These are phyloP conservation scores for Colletotrichum gigasporum DNA, from an alignment of 2,329 filamentous ascomycete genomes.

Conservation along the genomic window DNA sequence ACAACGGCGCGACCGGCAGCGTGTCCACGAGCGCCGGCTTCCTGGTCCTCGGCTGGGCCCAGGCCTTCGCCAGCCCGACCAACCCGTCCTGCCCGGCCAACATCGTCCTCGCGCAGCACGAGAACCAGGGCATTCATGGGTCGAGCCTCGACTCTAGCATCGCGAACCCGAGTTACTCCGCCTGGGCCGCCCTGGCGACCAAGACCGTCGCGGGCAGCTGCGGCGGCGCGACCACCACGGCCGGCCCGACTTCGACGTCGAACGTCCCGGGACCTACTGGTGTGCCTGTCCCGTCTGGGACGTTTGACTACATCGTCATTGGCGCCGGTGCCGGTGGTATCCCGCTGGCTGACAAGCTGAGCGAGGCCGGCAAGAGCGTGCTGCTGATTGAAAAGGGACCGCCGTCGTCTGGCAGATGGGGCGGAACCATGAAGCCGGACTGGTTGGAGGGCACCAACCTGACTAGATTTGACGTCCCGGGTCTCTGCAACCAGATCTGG, in stretches of 20 bases:
- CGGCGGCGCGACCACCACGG: constrained; percentile 40
- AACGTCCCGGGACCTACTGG: constrained; percentile 40
- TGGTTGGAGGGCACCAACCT: constrained; percentile 71
- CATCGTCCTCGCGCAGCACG: constrained; percentile 61
- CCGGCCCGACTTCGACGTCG: constrained; percentile 28
- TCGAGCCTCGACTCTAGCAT: constrained; percentile 47
- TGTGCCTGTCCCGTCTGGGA: constrained; percentile 42
- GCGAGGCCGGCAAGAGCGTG: constrained; percentile 71
- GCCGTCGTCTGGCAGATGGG: constrained; percentile 71
- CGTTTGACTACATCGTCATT: constrained; percentile 72
- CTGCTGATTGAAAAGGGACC: constrained; percentile 70
- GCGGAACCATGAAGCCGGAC: constrained; percentile 66
- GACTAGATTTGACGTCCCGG: constrained; percentile 77
- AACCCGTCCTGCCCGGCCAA: constrained; percentile 54
- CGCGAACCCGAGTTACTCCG: constrained; percentile 50
- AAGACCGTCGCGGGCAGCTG: constrained; percentile 48
- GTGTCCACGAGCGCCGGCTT: constrained; percentile 54
- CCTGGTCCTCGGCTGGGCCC: constrained; percentile 65
- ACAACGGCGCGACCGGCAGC: constrained; percentile 53
- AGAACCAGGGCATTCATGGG: constrained; percentile 61
- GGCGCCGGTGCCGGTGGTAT: constrained; percentile 72
- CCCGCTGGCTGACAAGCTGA: constrained; percentile 68
- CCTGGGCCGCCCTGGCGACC: constrained; percentile 56
- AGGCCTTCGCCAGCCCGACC: constrained; percentile 53
- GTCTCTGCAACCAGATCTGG: constrained; percentile 78